Evolutionary conservation across 2,329 filamentous ascomycete species (phyloP).

Genomic region (Ceratocystis eucalypticola): DNA sequence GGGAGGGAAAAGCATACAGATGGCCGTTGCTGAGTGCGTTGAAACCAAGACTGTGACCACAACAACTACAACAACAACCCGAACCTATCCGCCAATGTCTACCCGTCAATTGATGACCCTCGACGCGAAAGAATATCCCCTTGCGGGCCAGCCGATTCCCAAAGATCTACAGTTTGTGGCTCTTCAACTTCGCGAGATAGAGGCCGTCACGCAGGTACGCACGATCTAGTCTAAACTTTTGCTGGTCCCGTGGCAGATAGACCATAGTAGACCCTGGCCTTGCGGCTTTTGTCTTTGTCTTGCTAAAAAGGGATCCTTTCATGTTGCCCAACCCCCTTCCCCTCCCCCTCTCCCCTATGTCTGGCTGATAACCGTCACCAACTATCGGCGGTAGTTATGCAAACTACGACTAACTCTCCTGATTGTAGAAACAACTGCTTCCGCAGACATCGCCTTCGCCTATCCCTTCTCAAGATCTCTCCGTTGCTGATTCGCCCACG

Average conservation of each 20-base stretch:
- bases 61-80: slow-evolving; percentile 81
- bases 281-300: too few species aligned
- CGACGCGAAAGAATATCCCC: slow-evolving; percentile 79
- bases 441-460: neutral
- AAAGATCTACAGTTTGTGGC: slow-evolving; percentile 62
- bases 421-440: neutral
- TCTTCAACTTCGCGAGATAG: slow-evolving; percentile 53
- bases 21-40: slow-evolving; percentile 50
- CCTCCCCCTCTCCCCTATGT: too few species aligned
- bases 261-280: too few species aligned
- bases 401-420: neutral
- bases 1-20: slow-evolving; percentile 33
- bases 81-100: slow-evolving; percentile 69
- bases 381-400: too few species aligned
- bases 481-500: neutral
- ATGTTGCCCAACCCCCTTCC: too few species aligned
- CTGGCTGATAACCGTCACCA: too few species aligned
- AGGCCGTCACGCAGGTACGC: slow-evolving; percentile 29
- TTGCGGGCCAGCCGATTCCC: slow-evolving; percentile 72
- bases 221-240: too few species aligned
- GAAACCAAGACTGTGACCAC: slow-evolving; percentile 59
- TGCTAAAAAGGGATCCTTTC: too few species aligned
- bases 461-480: neutral
- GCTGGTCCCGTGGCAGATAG: too few species aligned
- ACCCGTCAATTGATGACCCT: slow-evolving; percentile 60